Conservation (phyloP, 192 early-diverging fungal genomes). For the Funneliformis geosporum region DNA sequence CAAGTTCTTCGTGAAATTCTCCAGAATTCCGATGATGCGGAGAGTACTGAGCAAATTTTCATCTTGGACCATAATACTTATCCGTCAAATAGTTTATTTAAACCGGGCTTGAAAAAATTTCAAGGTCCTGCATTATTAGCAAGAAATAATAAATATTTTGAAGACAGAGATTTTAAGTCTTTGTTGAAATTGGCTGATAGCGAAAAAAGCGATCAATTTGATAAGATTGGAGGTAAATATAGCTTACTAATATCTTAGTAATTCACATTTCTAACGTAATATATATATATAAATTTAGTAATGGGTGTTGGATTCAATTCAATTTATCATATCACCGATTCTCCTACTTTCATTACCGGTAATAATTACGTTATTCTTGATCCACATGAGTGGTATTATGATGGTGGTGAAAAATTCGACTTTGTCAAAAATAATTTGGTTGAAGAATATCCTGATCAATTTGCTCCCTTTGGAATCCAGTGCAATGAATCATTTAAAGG, state of each 20-base stretch:
- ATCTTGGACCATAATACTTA: background rate
- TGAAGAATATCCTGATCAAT: constrained; percentile 30
- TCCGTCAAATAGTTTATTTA: background rate
- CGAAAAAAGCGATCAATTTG: constrained; percentile 28
- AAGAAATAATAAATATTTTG: constrained; percentile 29
- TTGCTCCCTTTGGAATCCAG: background rate
- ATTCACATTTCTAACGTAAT: no score
- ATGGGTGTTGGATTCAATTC: constrained; percentile 5
- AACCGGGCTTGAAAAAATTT: background rate
- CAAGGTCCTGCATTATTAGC: constrained; percentile 26
- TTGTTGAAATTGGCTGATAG: constrained; percentile 29
- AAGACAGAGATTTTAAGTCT: constrained; percentile 22
- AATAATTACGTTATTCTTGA: constrained; percentile 39
- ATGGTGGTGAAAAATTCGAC: constrained; percentile 28
- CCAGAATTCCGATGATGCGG: constrained; percentile 1
- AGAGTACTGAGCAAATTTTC: background rate
- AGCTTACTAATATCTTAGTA: no score
- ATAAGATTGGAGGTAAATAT: constrained; percentile 1
- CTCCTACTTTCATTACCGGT: constrained; percentile 37
- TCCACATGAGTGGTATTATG: constrained; percentile 37
- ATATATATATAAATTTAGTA: no score
- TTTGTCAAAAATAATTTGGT: constrained; percentile 22
- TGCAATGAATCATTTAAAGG: constrained; percentile 11
- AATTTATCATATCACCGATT: constrained; percentile 45
- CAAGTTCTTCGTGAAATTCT: no score